phyloP scores from a whole-genome alignment of 2,329 filamentous ascomycete genomes.

The Xylariomycetidae sp. region DNA sequence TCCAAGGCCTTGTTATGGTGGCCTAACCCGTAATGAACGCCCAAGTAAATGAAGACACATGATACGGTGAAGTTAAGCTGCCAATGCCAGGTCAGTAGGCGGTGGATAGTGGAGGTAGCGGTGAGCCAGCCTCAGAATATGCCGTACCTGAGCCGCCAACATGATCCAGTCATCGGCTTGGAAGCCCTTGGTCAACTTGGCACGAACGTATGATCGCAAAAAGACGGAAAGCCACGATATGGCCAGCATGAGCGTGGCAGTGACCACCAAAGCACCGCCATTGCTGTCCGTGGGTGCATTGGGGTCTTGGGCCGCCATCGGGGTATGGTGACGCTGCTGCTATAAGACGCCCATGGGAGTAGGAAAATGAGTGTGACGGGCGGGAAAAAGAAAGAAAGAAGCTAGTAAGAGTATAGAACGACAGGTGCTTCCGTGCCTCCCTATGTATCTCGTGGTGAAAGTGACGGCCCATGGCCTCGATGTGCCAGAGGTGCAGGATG shows the following conservation, averaged over 20 bases:
- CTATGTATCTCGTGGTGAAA: too few species aligned
- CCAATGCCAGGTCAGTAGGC: too few species aligned
- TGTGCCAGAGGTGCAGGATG: too few species aligned
- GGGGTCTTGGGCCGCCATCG: conserved; percentile 27
- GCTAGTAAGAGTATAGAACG: too few species aligned
- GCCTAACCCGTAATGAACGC: conserved; percentile 38
- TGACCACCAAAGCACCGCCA: conserved; percentile 21
- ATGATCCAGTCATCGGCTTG: conserved; percentile 50
- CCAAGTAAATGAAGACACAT: conserved; percentile 39
- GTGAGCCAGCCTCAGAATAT: neutral
- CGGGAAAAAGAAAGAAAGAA: conserved; percentile 8
- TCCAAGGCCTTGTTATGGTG: conserved; percentile 40
- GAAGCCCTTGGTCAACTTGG: conserved; percentile 29
- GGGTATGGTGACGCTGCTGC: conserved; percentile 11
- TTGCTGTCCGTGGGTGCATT: conserved; percentile 25
- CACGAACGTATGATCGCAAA: conserved; percentile 23
- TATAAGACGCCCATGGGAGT: conserved; percentile 16
- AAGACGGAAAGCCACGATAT: conserved; percentile 25
- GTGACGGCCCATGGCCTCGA: too few species aligned
- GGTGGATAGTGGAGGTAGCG: too few species aligned
- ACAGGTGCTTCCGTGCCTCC: too few species aligned
- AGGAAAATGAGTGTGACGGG: conserved; percentile 9
- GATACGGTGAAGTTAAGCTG: conserved; percentile 42
- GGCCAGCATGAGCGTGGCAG: conserved; percentile 31
- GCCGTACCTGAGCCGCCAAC: conserved; percentile 39